Base-by-base conservation (phyloP, 768 basidiomycete species). In the Thelephora ganbajun region DNA sequence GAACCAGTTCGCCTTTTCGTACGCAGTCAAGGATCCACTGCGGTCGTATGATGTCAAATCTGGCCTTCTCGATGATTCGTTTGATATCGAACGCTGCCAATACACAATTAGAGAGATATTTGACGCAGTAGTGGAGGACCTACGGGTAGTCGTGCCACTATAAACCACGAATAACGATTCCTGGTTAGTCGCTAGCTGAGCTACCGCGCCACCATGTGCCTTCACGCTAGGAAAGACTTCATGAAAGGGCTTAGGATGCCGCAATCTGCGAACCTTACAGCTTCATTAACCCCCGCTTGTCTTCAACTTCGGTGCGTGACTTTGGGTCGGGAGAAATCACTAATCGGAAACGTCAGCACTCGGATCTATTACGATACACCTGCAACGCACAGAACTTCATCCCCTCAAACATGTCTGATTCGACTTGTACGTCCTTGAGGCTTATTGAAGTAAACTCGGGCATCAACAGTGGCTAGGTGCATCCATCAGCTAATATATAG, bases 11-110 rank as follows among this genome's bases (percentile, higher is more conserved):
- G 11, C 70, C 73, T 23, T 67, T 65, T 5, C 70, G 67, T n/a
- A 93, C 69, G 19, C 82, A 92, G 57, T 91, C 86, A 34, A 69
- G 58, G 47, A 98, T 68, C 91, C 92, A 98, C 23, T 73, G 65
- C 0, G 93, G 88, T 48, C 73, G 79, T 50, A 94, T 65, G 44
- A 94, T 77, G 52, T 89, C 82, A 48, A 79, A 67, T 0, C 69
- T 67, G 3, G 72, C 80, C 55, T 85, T 87, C 48, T 81, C 71
- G 45, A 89, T 80, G 48, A 85, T 63, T 47, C 77, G 61, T 59
- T 76, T 80, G 54, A 88, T 67, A 54, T 84, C 79, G 55, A 80
- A 83, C 0, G 82, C 84, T 87, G 47, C 5, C 37, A 36, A 43
- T 14, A 44, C 42, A 16, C 20, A 2, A 23, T 16, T 6, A 11